Percentiles rank a stretch among this genome's conserved stretches.
Conservation (phyloP, 192 early-diverging fungal genomes). For the Paraglomus brasilianum region DNA sequence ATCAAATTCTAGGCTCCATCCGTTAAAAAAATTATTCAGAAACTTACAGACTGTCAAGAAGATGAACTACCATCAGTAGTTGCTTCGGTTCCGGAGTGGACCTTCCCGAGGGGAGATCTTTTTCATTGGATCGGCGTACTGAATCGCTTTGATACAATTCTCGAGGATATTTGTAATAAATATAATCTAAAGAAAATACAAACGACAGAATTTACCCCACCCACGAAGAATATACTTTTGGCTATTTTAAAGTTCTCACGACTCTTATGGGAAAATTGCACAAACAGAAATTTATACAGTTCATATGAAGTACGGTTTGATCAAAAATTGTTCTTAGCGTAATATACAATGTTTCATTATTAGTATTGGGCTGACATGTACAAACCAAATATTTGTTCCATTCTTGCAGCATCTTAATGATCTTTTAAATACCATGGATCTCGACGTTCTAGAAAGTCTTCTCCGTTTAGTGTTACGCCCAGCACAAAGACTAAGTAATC, state of each 20-base stretch:
- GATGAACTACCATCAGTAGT: conserved; percentile 57
- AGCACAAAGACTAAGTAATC: conserved; percentile 86
- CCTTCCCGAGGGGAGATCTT: conserved; percentile 85
- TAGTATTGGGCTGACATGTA: background rate
- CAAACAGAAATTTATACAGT: conserved; percentile 91
- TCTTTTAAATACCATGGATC: conserved; percentile 75
- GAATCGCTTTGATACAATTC: conserved; percentile 86
- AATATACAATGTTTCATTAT: background rate
- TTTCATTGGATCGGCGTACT: conserved; percentile 95
- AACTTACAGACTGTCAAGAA: conserved; percentile 50
- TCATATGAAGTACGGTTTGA: conserved; percentile 74
- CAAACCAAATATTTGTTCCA: background rate
- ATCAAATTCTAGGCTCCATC: conserved; percentile 48
- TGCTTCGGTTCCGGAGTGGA: conserved; percentile 61
- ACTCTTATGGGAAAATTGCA: conserved; percentile 89
- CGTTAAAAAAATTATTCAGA: conserved; percentile 52
- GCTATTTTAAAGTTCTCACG: conserved; percentile 76
- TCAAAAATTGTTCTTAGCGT: background rate
- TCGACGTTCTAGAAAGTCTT: conserved; percentile 76
- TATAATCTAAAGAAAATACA: conserved; percentile 68
- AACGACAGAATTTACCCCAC: conserved; percentile 52
- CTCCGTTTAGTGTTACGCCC: conserved; percentile 83
- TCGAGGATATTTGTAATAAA: conserved; percentile 64
- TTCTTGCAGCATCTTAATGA: conserved; percentile 70
- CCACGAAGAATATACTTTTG: conserved; percentile 56